Percentiles rank a stretch among this genome's conserved stretches.
These are phyloP conservation scores for Penicillium sp. DNA, from an alignment of 2,329 filamentous ascomycete genomes.

Conservation along the genomic window DNA sequence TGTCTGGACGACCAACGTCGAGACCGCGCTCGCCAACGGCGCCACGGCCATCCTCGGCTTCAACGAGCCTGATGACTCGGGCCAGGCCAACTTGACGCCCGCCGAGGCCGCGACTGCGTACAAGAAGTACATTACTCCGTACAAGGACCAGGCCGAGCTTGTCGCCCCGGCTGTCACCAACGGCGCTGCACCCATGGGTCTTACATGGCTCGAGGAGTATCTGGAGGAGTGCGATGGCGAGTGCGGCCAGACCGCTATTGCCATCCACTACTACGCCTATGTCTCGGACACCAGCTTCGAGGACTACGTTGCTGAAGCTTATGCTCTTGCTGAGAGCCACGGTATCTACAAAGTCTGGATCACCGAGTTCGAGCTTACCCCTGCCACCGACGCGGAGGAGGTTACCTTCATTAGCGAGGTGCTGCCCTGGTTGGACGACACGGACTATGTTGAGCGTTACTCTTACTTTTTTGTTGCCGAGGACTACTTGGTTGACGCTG, in stretches of 20 bases:
- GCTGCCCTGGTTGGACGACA: conserved; percentile 36
- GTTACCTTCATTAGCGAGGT: conserved; percentile 36
- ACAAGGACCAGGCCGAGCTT: conserved; percentile 32
- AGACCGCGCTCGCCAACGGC: conserved; percentile 32
- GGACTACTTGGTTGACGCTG: conserved; percentile 27
- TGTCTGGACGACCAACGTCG: conserved; percentile 33
- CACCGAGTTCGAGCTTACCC: conserved; percentile 40
- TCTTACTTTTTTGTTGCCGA: conserved; percentile 39
- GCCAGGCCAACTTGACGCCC: conserved; percentile 35
- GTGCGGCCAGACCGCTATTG: conserved; percentile 39
- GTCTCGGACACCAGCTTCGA: conserved; percentile 6
- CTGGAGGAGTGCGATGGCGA: conserved; percentile 32
- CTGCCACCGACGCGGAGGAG: conserved; percentile 19
- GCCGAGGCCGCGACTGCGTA: conserved; percentile 35
- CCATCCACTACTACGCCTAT: conserved; percentile 45
- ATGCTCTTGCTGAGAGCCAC: conserved; percentile 29
- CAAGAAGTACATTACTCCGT: conserved; percentile 36
- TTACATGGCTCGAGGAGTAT: conserved; percentile 40
- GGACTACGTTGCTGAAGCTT: conserved; percentile 28
- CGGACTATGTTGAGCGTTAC: conserved; percentile 38
- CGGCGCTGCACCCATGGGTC: conserved; percentile 30
- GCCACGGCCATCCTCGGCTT: conserved; percentile 40
- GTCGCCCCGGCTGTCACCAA: conserved; percentile 43
- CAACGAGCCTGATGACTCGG: conserved; percentile 44
- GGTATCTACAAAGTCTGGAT: conserved; percentile 41